Percentiles rank a stretch among this genome's conserved stretches.
Evolutionary conservation across 2,329 filamentous ascomycete genomes (phyloP).

Genomic region (Aspergillus aculeatinus): DNA sequence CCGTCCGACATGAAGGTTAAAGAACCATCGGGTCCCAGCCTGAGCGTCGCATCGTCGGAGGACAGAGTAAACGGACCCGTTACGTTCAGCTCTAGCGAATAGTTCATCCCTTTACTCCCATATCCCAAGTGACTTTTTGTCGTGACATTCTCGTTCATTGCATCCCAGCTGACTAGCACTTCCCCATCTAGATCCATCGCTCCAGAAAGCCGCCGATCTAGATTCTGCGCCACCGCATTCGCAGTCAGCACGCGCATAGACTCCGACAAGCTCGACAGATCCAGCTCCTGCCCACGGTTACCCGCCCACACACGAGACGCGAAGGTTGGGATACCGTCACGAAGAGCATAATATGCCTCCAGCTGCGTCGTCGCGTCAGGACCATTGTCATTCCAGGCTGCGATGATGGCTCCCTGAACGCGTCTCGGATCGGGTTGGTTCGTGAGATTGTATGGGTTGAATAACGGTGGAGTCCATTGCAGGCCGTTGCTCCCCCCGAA

Average conservation of each 20-base stretch:
- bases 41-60: conserved; percentile 46
- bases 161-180: neutral
- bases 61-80: conserved; percentile 47
- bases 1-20: conserved; percentile 48
- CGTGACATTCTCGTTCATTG: conserved; percentile 14
- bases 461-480: conserved; percentile 52
- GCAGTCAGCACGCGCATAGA: conserved; percentile 46
- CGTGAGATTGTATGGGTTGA: conserved; percentile 50
- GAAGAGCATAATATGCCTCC: conserved; percentile 54
- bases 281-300: conserved; percentile 43
- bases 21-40: conserved; percentile 33
- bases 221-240: conserved; percentile 49
- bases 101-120: conserved; percentile 56
- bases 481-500: conserved; percentile 49
- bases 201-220: conserved; percentile 36
- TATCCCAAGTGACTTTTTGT: conserved; percentile 37
- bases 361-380: conserved; percentile 52
- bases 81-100: conserved; percentile 53
- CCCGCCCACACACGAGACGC: conserved; percentile 57
- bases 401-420: conserved; percentile 51
- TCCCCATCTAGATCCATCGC: neutral
- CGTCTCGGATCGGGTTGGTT: conserved; percentile 48
- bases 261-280: conserved; percentile 37
- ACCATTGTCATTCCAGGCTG: conserved; percentile 58
- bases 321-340: conserved; percentile 52